These are phyloP conservation scores for Penicillium chermesinum DNA, from an alignment of 495 filamentous ascomycete species.

Conservation along the genomic window DNA sequence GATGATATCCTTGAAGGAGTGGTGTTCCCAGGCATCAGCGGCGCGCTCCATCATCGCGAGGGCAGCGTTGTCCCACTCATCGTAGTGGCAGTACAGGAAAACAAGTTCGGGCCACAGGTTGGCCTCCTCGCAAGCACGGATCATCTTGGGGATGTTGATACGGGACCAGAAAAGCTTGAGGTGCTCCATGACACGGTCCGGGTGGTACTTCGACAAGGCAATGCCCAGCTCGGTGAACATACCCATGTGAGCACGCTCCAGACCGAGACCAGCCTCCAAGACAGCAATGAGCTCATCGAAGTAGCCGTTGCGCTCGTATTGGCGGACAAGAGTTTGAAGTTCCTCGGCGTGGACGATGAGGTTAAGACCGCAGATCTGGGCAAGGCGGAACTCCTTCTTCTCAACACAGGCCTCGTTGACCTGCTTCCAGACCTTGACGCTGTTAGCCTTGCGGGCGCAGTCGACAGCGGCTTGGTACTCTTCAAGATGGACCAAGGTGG, in stretches of 20 bases:
- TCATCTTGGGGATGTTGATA: slow-evolving; percentile 98
- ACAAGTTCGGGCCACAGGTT: slow-evolving; percentile 97
- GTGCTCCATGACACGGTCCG: slow-evolving; percentile 96
- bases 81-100: slow-evolving; percentile 98
- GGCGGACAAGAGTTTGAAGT: slow-evolving; percentile 83
- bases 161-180: slow-evolving; percentile 98
- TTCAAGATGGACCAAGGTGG: slow-evolving; percentile 89
- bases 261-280: slow-evolving; percentile 89
- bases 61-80: slow-evolving; percentile 98
- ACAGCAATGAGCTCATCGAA: slow-evolving; percentile 96
- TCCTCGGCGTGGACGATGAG: slow-evolving; percentile 98
- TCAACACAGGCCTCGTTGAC: slow-evolving; percentile 94
- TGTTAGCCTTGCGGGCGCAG: slow-evolving; percentile 98
- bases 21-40: slow-evolving; percentile 98
- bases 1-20: slow-evolving; percentile 98
- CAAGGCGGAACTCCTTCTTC: slow-evolving; percentile 99
- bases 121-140: slow-evolving; percentile 89
- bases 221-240: slow-evolving; percentile 98
- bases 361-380: slow-evolving; percentile 98
- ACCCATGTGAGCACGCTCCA: slow-evolving; percentile 87
- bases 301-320: slow-evolving; percentile 96
- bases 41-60: slow-evolving; percentile 99
- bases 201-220: slow-evolving; percentile 93
- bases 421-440: slow-evolving; percentile 99
- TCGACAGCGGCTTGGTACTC: slow-evolving; percentile 99